Evolutionary conservation across 306 rosid species (phyloP), one percentile per base, ranked within the genome.

Genomic region (Vigna mungo): DNA sequence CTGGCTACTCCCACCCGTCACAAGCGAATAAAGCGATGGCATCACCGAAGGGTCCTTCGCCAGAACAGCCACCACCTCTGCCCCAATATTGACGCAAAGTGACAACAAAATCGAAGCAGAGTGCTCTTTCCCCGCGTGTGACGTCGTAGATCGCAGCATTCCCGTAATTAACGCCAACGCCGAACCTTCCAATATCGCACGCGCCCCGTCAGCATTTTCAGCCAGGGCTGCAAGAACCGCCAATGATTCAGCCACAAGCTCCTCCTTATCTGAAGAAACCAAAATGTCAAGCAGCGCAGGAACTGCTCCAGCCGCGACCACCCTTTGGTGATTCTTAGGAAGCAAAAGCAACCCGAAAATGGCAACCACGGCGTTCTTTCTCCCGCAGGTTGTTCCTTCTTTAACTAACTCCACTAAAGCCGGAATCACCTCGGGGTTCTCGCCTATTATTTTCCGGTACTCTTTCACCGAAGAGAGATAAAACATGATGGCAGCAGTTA

Each of bases 351-450:
- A 89, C 41, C 89, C 97, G 12, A 87, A 90, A 69, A 94, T 86
- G 1, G 97, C 94, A 8, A 88, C 93, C 56, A 87, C 80, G 0
- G 98, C 91, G 3, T 94, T 94, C 84, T 88, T 94, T 58, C 90
- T 92, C 69, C 94, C 97, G 1, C 78, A 84, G 8, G 79, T 75
- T 59, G 88, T 86, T 47, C 97, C 98, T 75, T 83, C 88, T 44
- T 81, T 88, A 36, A 89, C 75, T 39, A 92, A 83, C 63, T 88
- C 80, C 4, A 86, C 87, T 6, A 94, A 84, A 17, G 80, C 85
- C 0, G 85, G 87, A 74, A 94, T 84, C 13, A 82, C 87, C 6
- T 83, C 89, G 0, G 88, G 81, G 14, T 63, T 78, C 74, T 89
- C 93, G 1, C 98, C 97, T 0, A 92, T 86, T 14, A 77, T 2